Base-by-base conservation (phyloP, 2,329 filamentous ascomycete genomes). In the Pochonia chlamydosporia region DNA sequence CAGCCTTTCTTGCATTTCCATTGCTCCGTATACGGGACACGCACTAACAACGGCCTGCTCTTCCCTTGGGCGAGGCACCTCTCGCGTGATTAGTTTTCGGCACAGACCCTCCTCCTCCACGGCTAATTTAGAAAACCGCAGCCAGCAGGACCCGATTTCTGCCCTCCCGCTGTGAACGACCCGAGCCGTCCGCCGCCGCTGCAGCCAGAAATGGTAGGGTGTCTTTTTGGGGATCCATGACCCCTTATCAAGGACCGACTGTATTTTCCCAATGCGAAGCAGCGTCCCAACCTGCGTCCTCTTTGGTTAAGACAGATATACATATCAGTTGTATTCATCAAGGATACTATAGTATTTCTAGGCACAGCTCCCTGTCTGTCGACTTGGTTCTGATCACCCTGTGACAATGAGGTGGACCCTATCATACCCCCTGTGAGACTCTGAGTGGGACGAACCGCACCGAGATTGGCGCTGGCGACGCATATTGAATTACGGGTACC, bases 371-470 rank as follows among this genome's bases (percentile, higher is more conserved):
- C 40, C n/a, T n/a, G 20, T 35, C 23, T 13, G 8, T 23, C 35
- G 7, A 11, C 35, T 39, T 39, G 35, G 23, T 21, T 13, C 42
- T 45, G 20, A 30, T 37, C 31, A 40, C 46, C 48, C 48, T 50
- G 47, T 48, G 49, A 50, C 49, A 43, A 44, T 28, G 35, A 44
- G 44, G 50, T 50, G 52, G 52, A 43, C 37, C 49, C 47, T n/a
- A 16, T 11, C 20, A 39, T 39, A 39, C 20, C 43, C n/a, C 51
- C 42, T 50, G 52, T 37, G 49, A 43, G 37, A 44, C 52, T 44
- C 30, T 47, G 35, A 45, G 52, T 54, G 52, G 50, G 51, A 54
- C 52, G 50, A 52, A 52, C 48, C 46, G 48, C 52, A 47, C 48
- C 50, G 43, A 47, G 39, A 50, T 26, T 47, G 49, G 36, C 48